Evolutionary conservation across 2,329 filamentous ascomycete genomes (phyloP).

Genomic region (Parastagonospora avenae): DNA sequence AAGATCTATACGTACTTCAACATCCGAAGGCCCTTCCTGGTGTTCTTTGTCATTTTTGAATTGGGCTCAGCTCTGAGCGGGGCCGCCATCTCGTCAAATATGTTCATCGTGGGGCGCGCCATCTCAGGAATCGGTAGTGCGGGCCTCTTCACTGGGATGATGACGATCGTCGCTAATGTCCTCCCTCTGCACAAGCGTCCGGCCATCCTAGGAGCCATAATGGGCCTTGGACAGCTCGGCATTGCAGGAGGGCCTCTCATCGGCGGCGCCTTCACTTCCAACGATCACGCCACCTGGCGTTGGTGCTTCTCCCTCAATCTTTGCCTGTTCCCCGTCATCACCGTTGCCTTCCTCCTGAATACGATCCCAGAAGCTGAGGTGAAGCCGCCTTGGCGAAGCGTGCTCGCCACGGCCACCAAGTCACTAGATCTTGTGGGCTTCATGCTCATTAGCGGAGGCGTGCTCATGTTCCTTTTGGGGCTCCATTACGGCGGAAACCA

Average conservation of each 20-base stretch:
- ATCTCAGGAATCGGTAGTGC: slow-evolving; percentile 57
- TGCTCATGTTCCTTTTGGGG: slow-evolving; percentile 55
- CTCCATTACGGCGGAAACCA: slow-evolving; percentile 57
- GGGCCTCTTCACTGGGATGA: slow-evolving; percentile 56
- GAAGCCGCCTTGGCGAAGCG: slow-evolving; percentile 54
- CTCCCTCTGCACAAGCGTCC: slow-evolving; percentile 54
- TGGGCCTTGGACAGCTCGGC: slow-evolving; percentile 52
- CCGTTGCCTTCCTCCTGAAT: slow-evolving; percentile 52
- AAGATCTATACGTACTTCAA: slow-evolving; percentile 54
- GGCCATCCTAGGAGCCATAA: slow-evolving; percentile 49
- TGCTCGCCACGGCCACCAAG: slow-evolving; percentile 47
- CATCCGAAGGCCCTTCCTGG: too few relatives aligned
- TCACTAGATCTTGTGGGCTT: slow-evolving; percentile 59
- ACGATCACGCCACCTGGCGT: slow-evolving; percentile 51
- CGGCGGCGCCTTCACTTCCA: slow-evolving; percentile 54
- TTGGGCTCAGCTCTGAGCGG: slow-evolving; percentile 58
- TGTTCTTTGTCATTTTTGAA: slow-evolving; percentile 57
- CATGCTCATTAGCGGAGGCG: slow-evolving; percentile 51
- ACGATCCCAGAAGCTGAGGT: slow-evolving; percentile 49
- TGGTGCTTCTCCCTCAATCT: slow-evolving; percentile 47
- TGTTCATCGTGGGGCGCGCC: slow-evolving; percentile 59
- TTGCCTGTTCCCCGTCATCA: slow-evolving; percentile 47
- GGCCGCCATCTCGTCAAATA: slow-evolving; percentile 54
- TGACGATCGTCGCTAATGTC: slow-evolving; percentile 53
- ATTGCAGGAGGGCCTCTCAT: slow-evolving; percentile 53